Conservation (phyloP, 208 protist species). For the Spongospora subterranea region DNA sequence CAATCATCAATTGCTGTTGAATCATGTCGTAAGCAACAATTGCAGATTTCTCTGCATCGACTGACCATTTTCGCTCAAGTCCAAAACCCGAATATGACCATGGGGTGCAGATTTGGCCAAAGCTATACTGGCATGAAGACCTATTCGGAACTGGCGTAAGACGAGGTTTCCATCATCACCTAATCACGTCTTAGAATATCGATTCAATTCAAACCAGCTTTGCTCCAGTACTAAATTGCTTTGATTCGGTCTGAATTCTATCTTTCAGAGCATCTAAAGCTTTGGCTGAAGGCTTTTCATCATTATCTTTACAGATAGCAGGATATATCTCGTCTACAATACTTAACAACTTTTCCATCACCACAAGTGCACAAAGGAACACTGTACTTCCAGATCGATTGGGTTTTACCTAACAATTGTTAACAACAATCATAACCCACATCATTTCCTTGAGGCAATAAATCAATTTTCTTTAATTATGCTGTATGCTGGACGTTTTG, state of each 20-base stretch:
- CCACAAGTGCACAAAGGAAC: too few relatives aligned
- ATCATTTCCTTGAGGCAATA: too few relatives aligned
- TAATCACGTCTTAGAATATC: too few relatives aligned
- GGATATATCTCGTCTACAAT: neutral
- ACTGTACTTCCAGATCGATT: too few relatives aligned
- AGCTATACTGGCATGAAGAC: constrained; percentile 1
- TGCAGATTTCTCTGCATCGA: too few relatives aligned
- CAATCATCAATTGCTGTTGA: constrained; percentile 21
- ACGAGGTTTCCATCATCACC: neutral
- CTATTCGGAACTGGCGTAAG: neutral
- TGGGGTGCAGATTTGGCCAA: neutral
- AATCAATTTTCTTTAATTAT: too few relatives aligned
- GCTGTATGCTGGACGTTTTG: too few relatives aligned
- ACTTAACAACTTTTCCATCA: constrained; percentile 4
- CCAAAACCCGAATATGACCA: neutral
- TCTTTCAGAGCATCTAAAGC: neutral
- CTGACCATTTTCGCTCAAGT: constrained; percentile 38
- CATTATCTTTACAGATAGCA: constrained; percentile 35
- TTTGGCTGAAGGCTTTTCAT: neutral
- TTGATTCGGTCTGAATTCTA: neutral
- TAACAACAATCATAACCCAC: too few relatives aligned
- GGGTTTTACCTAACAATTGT: too few relatives aligned
- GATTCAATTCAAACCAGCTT: too few relatives aligned
- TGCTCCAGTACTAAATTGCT: neutral
- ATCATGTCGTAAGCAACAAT: neutral